A percentile compares a stretch with the other conserved stretches of the same genome.
Evolutionary conservation across 2,329 filamentous ascomycete species (phyloP).

Genomic region (Phaeosphaeria sp.): DNA sequence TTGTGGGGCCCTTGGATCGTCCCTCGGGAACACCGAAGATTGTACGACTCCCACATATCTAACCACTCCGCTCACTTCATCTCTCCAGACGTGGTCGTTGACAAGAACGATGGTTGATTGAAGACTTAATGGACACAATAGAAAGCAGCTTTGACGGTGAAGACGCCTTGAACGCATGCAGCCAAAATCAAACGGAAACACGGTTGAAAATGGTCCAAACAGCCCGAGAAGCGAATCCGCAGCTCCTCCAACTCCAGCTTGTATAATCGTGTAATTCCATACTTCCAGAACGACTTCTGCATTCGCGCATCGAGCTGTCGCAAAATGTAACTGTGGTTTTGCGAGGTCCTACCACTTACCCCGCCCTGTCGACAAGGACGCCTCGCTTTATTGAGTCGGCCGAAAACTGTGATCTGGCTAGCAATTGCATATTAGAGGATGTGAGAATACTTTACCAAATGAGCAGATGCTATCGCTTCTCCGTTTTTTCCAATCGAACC

Average conservation of each 20-base stretch:
- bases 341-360: conserved; percentile 19
- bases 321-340: background rate
- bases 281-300: background rate
- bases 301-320: background rate
- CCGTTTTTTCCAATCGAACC: background rate
- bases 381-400: conserved; percentile 11
- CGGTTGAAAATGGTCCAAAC: no score
- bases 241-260: background rate
- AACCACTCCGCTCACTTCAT: background rate
- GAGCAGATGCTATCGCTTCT: background rate
- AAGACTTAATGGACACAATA: background rate
- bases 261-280: background rate
- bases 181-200: no score
- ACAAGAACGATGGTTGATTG: background rate
- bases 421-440: background rate
- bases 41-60: background rate
- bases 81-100: background rate
- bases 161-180: no score
- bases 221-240: background rate
- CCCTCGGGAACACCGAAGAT: background rate
- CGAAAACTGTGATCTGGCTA: conserved; percentile 1
- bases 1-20: background rate
- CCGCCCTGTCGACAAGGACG: conserved; percentile 24
- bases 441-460: conserved; percentile 1
- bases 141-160: no score